A percentile compares a stretch with the other conserved stretches of the same genome.
Evolutionary conservation across 345 rosid genomes (phyloP).

Genomic region (Sonneratia alba): DNA sequence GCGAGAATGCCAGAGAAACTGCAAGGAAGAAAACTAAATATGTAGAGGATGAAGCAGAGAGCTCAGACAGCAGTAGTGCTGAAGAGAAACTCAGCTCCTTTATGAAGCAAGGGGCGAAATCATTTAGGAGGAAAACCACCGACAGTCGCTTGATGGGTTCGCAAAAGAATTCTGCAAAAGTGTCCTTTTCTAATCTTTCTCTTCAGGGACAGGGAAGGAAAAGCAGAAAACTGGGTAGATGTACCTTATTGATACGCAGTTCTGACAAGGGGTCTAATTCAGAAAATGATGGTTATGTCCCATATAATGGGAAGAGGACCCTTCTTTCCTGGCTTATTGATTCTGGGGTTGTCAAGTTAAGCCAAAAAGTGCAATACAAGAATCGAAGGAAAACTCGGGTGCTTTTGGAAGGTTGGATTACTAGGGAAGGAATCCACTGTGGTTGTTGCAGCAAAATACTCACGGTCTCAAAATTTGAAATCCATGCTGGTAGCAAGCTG

Average conservation of each 20-base stretch:
- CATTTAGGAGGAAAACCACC: slow-evolving; percentile 33
- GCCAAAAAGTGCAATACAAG: slow-evolving; percentile 75
- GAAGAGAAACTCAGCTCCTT: slow-evolving; percentile 70
- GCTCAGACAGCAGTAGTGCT: slow-evolving; percentile 40
- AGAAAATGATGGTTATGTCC: slow-evolving; percentile 56
- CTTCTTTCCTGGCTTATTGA: slow-evolving; percentile 88
- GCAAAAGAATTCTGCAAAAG: slow-evolving; percentile 10
- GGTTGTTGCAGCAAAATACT: slow-evolving; percentile 82
- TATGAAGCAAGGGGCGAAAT: slow-evolving; percentile 41
- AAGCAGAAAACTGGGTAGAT: slow-evolving; percentile 69
- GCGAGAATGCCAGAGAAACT: slow-evolving; percentile 25
- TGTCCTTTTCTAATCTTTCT: neutral
- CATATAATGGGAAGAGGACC: slow-evolving; percentile 70
- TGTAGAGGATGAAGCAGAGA: slow-evolving; percentile 30
- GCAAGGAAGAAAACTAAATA: slow-evolving; percentile 20
- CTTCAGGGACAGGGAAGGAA: slow-evolving; percentile 63
- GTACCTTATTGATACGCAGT: slow-evolving; percentile 71
- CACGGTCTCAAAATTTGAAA: slow-evolving; percentile 60
- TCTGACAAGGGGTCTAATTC: slow-evolving; percentile 45
- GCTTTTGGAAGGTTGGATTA: slow-evolving; percentile 71
- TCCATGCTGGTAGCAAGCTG: slow-evolving; percentile 88
- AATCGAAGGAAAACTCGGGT: slow-evolving; percentile 40
- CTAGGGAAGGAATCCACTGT: slow-evolving; percentile 77
- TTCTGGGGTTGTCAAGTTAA: slow-evolving; percentile 51
- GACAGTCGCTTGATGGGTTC: slow-evolving; percentile 29